Base-by-base conservation (phyloP, 2,329 filamentous ascomycete genomes). In the Aaosphaeria arxii region DNA sequence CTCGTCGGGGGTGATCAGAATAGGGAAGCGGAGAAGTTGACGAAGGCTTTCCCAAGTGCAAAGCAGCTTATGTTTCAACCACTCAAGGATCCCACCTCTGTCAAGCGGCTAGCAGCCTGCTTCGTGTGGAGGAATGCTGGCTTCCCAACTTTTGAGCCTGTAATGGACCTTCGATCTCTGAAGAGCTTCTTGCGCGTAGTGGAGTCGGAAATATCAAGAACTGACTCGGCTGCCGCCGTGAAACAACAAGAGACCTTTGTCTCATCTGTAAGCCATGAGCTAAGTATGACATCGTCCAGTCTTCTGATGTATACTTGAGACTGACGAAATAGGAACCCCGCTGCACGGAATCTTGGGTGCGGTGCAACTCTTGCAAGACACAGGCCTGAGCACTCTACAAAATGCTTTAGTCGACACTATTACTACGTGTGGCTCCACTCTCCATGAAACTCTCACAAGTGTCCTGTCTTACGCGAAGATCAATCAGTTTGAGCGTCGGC, bases 21-120 rank as follows among this genome's bases (percentile, higher is more conserved):
- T 56, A 39, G 41, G 42, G 7, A 28, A 43, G 9, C n/a, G 50
- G 46, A 24, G 44, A 56, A 1, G 24, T 11, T 36, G 7, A 9
- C 33, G 7, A 13, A 36, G 13, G 44, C 44, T 6, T 56, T 58
- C 42, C 46, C 45, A 3, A 43, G 44, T 31, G 45, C 45, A 6
- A 35, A 40, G 24, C 56, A 58, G 38, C 44, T 58, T 6, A 48
- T 57, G 5, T 55, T 56, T 30, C 44, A 47, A 17, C 52, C 56
- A n/a, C 49, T 59, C 31, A 52, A 47, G 11, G 56, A 59, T 44
- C 54, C 50, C 3, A 47, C 49, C 36, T 53, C 50, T 17, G 41
- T 50, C 9, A 57, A 59, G 44, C 54, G 53, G 9, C 44, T 57
- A 28, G 53, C 50, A 11, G 53, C 49, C 43, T 59, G 52, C 32